phyloP scores from a whole-genome alignment of 176 grass and related monocot genomes.

The Lolium rigidum region DNA sequence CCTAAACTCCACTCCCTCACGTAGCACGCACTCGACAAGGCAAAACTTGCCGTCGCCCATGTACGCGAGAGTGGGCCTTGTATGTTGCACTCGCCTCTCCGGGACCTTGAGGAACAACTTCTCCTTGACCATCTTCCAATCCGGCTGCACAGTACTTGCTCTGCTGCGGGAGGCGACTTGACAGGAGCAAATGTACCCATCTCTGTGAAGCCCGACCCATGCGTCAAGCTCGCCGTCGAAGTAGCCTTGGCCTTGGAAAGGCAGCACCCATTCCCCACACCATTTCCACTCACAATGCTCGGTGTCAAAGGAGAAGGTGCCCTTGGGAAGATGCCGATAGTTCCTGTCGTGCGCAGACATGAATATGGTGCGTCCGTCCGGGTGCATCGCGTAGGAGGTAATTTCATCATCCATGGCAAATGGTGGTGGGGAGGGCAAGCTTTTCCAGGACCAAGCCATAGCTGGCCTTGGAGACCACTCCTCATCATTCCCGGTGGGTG shows the following conservation, averaged over 20 bases:
- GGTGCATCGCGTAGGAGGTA: not conserved
- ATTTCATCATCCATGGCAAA: not conserved
- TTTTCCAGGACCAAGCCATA: constrained; percentile 12
- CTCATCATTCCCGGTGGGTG: not conserved
- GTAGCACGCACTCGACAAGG: not conserved
- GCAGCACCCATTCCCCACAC: not conserved
- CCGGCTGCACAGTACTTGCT: not conserved
- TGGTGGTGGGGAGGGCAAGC: not conserved
- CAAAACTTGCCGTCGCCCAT: not conserved
- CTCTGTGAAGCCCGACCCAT: not conserved
- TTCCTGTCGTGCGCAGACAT: not conserved
- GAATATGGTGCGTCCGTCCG: constrained; percentile 10
- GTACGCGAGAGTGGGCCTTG: not conserved
- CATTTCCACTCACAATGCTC: not conserved
- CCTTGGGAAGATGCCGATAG: not conserved
- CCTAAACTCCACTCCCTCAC: not conserved
- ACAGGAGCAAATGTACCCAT: constrained; percentile 12
- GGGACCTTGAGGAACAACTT: not conserved
- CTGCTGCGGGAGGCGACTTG: constrained; percentile 4
- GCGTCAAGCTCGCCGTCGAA: not conserved
- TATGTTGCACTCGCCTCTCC: not conserved
- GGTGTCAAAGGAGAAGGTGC: constrained; percentile 19
- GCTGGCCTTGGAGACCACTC: not conserved
- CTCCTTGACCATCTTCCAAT: constrained; percentile 6
- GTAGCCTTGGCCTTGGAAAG: constrained; percentile 11